Conservation (phyloP, 2,329 filamentous ascomycete species). For the Akanthomyces muscarius region DNA sequence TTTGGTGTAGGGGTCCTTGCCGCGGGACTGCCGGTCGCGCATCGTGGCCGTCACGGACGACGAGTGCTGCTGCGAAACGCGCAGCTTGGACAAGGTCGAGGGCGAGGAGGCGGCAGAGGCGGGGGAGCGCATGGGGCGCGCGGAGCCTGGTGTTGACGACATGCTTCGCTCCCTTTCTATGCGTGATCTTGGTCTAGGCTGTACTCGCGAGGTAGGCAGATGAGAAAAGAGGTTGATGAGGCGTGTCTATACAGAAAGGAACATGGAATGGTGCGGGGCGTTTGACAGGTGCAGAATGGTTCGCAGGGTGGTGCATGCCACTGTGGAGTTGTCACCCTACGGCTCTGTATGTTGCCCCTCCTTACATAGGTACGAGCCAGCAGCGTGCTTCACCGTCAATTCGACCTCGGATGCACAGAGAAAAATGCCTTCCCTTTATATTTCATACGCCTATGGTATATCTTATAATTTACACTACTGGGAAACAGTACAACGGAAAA, state of each 20-base stretch:
- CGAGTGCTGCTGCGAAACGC: not conserved
- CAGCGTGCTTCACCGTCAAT: no score
- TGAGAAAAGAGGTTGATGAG: no score
- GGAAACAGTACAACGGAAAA: constrained; percentile 5
- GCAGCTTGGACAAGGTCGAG: not conserved
- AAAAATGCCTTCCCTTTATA: not conserved
- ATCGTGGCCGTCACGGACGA: constrained; percentile 31
- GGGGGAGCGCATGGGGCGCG: not conserved
- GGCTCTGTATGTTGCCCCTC: no score
- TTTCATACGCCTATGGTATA: constrained; percentile 15
- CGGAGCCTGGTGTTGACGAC: not conserved
- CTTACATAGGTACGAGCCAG: no score
- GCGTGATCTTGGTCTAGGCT: not conserved
- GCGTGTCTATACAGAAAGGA: no score
- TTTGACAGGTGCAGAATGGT: not conserved
- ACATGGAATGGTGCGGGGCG: not conserved
- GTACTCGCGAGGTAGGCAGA: not conserved
- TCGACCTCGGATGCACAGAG: constrained; percentile 5
- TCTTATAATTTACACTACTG: constrained; percentile 16
- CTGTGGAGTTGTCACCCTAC: no score
- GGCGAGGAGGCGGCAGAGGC: not conserved
- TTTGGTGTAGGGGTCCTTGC: constrained; percentile 49
- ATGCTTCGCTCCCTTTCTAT: not conserved
- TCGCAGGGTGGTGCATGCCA: not conserved
- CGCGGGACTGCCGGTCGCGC: constrained; percentile 56